These are phyloP conservation scores for Pulveroboletus sp. DNA, from an alignment of 768 basidiomycete genomes.

Conservation along the genomic window DNA sequence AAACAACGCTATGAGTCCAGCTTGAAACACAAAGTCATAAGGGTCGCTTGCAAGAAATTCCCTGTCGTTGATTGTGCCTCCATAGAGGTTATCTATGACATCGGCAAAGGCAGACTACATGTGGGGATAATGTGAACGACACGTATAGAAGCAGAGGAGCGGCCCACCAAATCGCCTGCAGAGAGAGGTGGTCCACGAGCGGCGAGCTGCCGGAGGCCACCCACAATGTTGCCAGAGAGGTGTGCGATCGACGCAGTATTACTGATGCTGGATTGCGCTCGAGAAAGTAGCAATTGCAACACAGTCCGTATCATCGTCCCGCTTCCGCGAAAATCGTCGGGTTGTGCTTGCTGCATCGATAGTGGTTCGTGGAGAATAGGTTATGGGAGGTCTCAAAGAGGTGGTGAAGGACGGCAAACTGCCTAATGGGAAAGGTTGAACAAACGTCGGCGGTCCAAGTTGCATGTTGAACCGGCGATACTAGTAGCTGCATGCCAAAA, in stretches of 20 bases:
- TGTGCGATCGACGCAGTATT: background rate
- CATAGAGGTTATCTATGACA: slow-evolving; percentile 41
- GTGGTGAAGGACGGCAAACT: no score
- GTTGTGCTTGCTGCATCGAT: slow-evolving; percentile 6
- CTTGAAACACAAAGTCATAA: background rate
- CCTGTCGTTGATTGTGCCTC: slow-evolving; percentile 57
- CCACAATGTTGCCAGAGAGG: slow-evolving; percentile 15
- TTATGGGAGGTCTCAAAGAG: background rate
- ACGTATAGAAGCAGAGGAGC: background rate
- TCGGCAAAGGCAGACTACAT: slow-evolving; percentile 48
- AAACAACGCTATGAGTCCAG: slow-evolving; percentile 4
- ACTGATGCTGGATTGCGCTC: slow-evolving; percentile 1
- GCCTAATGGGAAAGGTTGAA: no score
- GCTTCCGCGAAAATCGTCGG: background rate
- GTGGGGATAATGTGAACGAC: background rate
- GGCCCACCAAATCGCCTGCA: slow-evolving; percentile 28
- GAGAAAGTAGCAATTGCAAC: slow-evolving; percentile 16
- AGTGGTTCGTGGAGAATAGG: background rate
- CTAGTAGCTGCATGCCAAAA: no score
- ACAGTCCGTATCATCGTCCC: slow-evolving; percentile 1
- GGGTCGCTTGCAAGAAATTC: slow-evolving; percentile 48
- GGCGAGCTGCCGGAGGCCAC: slow-evolving; percentile 29
- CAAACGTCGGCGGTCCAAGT: no score
- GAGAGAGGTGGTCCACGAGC: slow-evolving; percentile 26
- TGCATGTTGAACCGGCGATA: no score